Evolutionary conservation across 108 stramenopile genomes (phyloP).

Genomic region (Licmophora abbreviata): DNA sequence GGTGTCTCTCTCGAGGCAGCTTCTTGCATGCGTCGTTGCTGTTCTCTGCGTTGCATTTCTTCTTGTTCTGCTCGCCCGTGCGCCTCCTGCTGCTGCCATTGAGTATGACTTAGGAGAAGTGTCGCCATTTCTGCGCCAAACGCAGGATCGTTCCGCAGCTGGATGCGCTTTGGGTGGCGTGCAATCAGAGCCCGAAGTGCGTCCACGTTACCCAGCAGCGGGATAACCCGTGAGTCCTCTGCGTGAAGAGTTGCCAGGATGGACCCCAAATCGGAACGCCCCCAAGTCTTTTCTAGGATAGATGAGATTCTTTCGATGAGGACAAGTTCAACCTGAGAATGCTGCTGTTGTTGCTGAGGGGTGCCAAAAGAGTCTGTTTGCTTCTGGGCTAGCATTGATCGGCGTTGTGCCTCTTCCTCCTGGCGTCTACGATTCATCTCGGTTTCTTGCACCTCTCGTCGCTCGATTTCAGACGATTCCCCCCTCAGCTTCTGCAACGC

Average conservation of each 20-base stretch:
- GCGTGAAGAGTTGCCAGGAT: slow-evolving; percentile 73
- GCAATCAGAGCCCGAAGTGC: slow-evolving; percentile 63
- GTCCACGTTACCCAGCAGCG: slow-evolving; percentile 59
- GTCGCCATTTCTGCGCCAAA: slow-evolving; percentile 72
- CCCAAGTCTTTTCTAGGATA: slow-evolving; percentile 83
- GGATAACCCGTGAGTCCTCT: slow-evolving; percentile 77
- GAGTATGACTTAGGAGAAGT: slow-evolving; percentile 60
- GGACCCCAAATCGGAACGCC: slow-evolving; percentile 68
- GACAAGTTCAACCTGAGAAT: slow-evolving; percentile 76
- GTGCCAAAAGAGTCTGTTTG: slow-evolving; percentile 34
- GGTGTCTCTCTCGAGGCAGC: slow-evolving; percentile 15
- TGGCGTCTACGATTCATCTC: slow-evolving; percentile 50
- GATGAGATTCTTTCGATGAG: slow-evolving; percentile 77
- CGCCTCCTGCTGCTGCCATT: slow-evolving; percentile 61
- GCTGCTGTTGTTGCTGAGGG: slow-evolving; percentile 31
- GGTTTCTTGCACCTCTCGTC: slow-evolving; percentile 36
- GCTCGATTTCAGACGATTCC: slow-evolving; percentile 20
- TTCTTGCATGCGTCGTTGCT: slow-evolving; percentile 44
- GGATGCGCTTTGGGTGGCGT: slow-evolving; percentile 57
- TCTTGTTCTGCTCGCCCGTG: slow-evolving; percentile 24
- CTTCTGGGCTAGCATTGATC: slow-evolving; percentile 28
- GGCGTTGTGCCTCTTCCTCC: slow-evolving; percentile 48
- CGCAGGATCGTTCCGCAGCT: slow-evolving; percentile 54
- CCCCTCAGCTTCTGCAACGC: slow-evolving; percentile 24
- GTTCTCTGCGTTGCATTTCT: slow-evolving; percentile 45